Evolutionary conservation across 2,329 filamentous ascomycete species (phyloP), one percentile per base, ranked within the genome.

Genomic region (Elsinoe perseae): DNA sequence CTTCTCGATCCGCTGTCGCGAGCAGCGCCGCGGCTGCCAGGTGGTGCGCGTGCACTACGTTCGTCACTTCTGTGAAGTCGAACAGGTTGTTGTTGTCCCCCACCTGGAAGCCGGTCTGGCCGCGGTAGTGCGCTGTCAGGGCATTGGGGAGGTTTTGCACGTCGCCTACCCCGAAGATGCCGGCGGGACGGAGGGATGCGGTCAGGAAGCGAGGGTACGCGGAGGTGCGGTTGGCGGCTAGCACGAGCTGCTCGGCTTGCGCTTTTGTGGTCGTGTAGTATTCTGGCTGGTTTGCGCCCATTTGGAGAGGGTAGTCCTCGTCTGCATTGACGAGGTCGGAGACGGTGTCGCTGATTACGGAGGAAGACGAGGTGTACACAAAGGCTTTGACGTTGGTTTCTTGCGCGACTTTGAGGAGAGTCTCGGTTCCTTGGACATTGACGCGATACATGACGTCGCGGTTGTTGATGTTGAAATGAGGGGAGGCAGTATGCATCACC

Each of bases 1-100:
- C 59, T 54, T 65, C 62, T 25, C 69, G 66, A 52, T 71, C 69
- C 60, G 69, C 64, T 4, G 74, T 75, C 3, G 70, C 66, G 18
- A 80, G 69, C 0, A 82, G 73, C 0, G 76, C 77, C 12, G 73
- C 68, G 0, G 74, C 71, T 2, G 75, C 76, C 10, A 80, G 70
- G 50, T 80, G 66, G 21, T 80, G 77, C 0, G 73, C 77, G 61
- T 78, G 72, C 2, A 75, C 75, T 12, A 78, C 72, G 63, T 80
- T 80, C 38, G 70, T 75, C 43, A 77, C 73, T 61, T 78, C 78
- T 34, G 75, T 77, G 59, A 77, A 79, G 64, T 80, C 77, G 67
- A 77, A 79, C 1, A 79, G 66, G 63, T 80, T 80, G 56, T 74
- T 70, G 63, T 79, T 79, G 18, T 69, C 64, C 54, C 77, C 77